These are phyloP conservation scores for Amaranthus tricolor DNA, from an alignment of 179 eudicot genomes.

Conservation along the genomic window DNA sequence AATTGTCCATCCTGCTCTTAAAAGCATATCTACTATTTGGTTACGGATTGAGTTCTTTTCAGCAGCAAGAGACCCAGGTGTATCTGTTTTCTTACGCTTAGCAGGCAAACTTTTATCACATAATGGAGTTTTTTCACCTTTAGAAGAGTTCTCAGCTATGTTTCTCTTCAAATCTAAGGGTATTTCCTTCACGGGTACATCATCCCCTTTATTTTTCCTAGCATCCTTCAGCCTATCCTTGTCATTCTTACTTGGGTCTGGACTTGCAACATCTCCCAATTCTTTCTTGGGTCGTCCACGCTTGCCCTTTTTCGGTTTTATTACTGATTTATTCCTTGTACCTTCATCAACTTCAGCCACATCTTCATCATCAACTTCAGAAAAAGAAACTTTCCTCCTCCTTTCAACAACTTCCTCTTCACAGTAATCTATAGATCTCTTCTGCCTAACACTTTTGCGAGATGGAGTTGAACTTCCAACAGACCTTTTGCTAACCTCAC, in stretches of 20 bases:
- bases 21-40: constrained; percentile 56
- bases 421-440: constrained; percentile 19
- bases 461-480: constrained; percentile 20
- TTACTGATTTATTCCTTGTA: constrained; percentile 8
- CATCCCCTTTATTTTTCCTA: constrained; percentile 16
- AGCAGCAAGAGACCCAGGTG: constrained; percentile 27
- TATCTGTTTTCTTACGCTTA: constrained; percentile 37
- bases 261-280: constrained; percentile 6
- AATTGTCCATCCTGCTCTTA: constrained; percentile 75
- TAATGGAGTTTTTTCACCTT: constrained; percentile 17
- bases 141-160: neutral
- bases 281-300: constrained; percentile 42
- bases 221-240: constrained; percentile 16
- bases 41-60: constrained; percentile 44
- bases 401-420: constrained; percentile 22
- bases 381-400: constrained; percentile 20
- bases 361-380: constrained; percentile 16
- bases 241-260: constrained; percentile 6
- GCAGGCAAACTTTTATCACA: constrained; percentile 17
- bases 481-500: constrained; percentile 12
- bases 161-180: constrained; percentile 11
- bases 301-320: constrained; percentile 21
- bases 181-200: constrained; percentile 8
- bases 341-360: constrained; percentile 12
- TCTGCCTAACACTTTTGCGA: constrained; percentile 38